These are phyloP conservation scores for Cicer bijugum DNA, from an alignment of 306 rosid genomes.

Conservation along the genomic window DNA sequence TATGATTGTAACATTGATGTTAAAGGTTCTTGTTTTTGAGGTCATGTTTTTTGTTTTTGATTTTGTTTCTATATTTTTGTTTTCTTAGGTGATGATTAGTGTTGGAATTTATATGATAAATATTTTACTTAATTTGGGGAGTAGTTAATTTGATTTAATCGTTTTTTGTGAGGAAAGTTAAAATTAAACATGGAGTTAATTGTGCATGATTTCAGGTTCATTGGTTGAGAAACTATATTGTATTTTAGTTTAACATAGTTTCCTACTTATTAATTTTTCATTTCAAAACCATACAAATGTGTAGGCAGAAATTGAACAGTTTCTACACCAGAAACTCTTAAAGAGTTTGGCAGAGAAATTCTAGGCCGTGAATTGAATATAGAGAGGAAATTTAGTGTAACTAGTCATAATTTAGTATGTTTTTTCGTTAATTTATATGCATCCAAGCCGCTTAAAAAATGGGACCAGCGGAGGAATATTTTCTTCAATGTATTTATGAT, in stretches of 20 bases:
- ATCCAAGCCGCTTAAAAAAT: too few relatives aligned
- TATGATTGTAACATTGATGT: slow-evolving; percentile 22
- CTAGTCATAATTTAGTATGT: neutral
- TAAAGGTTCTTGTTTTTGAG: slow-evolving; percentile 26
- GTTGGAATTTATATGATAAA: slow-evolving; percentile 15
- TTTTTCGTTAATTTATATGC: too few relatives aligned
- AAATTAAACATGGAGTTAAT: slow-evolving; percentile 8
- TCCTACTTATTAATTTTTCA: too few relatives aligned
- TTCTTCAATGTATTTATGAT: too few relatives aligned
- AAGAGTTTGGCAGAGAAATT: neutral
- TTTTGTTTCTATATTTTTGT: neutral
- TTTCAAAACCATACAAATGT: slow-evolving; percentile 10
- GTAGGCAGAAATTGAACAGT: neutral
- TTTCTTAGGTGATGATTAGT: neutral
- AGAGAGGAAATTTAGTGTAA: neutral
- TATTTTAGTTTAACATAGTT: neutral
- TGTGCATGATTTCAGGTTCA: neutral
- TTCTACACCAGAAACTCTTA: neutral
- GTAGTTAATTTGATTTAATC: slow-evolving; percentile 9
- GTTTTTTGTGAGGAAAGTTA: neutral
- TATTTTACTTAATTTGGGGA: neutral
- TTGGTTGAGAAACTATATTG: neutral
- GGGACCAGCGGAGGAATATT: too few relatives aligned
- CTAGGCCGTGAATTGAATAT: neutral
- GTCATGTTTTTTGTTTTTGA: slow-evolving; percentile 33